Conservation (phyloP, 179 eudicot genomes). For the Beta lomatogona region DNA sequence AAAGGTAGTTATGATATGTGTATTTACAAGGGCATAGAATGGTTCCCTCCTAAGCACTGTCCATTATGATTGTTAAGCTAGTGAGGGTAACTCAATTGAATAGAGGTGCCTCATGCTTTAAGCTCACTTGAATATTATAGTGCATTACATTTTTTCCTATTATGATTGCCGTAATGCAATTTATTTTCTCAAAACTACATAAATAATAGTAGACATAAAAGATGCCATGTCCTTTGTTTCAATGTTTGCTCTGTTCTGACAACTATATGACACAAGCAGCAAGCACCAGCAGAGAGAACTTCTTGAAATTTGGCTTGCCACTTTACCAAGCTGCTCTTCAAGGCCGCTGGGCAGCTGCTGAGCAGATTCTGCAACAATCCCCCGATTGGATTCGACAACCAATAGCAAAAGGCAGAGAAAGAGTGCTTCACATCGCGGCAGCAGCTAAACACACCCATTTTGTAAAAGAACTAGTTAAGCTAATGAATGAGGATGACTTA, state of each 20-base stretch:
- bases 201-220: too few species aligned
- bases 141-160: too few species aligned
- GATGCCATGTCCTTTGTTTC: background rate
- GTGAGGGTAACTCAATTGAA: too few species aligned
- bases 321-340: slow-evolving; percentile 27
- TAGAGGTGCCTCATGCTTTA: too few species aligned
- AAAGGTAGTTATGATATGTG: too few species aligned
- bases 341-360: slow-evolving; percentile 20
- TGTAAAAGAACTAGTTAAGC: slow-evolving; percentile 16
- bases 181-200: too few species aligned
- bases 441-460: slow-evolving; percentile 19
- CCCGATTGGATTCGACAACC: slow-evolving; percentile 22
- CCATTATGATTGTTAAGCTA: too few species aligned
- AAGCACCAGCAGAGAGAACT: background rate
- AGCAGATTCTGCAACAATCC: background rate
- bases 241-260: slow-evolving; percentile 6
- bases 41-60: too few species aligned
- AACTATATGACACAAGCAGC: background rate
- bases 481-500: slow-evolving; percentile 11
- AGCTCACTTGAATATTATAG: too few species aligned
- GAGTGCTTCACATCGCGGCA: slow-evolving; percentile 27
- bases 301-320: slow-evolving; percentile 20
- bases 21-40: too few species aligned
- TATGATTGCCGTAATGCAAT: too few species aligned
- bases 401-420: slow-evolving; percentile 21